Percentiles rank a stretch among this genome's conserved stretches.
Conservation (phyloP, 208 protist genomes). For the Leishmania aethiopica region DNA sequence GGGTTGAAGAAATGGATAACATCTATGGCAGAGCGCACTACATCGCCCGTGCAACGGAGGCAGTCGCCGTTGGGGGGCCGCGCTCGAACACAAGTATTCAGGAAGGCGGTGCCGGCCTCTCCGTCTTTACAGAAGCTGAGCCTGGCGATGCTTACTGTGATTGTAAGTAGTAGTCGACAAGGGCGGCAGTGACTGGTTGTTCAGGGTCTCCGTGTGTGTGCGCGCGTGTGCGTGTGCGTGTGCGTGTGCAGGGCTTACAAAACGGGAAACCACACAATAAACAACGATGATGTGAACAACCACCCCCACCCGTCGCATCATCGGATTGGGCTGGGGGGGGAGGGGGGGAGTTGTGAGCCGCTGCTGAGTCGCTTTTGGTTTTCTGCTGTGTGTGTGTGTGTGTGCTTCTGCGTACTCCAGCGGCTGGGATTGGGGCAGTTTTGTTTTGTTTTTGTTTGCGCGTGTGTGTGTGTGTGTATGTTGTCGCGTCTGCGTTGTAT, state of each 20-base stretch:
- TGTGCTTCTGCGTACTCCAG: too few species aligned
- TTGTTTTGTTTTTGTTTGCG: neutral
- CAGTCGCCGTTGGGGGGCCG: too few species aligned
- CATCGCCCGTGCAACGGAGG: neutral
- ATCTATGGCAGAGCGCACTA: slow-evolving; percentile 8
- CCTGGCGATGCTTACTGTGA: neutral
- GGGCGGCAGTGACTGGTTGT: neutral
- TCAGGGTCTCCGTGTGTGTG: neutral
- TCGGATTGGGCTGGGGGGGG: neutral
- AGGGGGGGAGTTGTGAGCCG: neutral
- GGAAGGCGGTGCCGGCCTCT: neutral
- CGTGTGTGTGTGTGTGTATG: too few species aligned
- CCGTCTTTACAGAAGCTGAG: neutral
- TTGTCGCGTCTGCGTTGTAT: too few species aligned
- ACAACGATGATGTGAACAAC: too few species aligned
- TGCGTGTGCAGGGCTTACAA: neutral
- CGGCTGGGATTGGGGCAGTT: too few species aligned
- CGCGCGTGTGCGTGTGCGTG: neutral
- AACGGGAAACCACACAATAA: too few species aligned
- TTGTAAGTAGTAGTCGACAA: neutral
- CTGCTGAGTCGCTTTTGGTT: too few species aligned
- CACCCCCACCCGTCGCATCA: too few species aligned
- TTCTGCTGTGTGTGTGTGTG: too few species aligned
- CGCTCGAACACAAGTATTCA: neutral
- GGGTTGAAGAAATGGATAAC: neutral